Evolutionary conservation across 1,284 basidiomycete species (phyloP).

Genomic region (Apiotrichum porosum): DNA sequence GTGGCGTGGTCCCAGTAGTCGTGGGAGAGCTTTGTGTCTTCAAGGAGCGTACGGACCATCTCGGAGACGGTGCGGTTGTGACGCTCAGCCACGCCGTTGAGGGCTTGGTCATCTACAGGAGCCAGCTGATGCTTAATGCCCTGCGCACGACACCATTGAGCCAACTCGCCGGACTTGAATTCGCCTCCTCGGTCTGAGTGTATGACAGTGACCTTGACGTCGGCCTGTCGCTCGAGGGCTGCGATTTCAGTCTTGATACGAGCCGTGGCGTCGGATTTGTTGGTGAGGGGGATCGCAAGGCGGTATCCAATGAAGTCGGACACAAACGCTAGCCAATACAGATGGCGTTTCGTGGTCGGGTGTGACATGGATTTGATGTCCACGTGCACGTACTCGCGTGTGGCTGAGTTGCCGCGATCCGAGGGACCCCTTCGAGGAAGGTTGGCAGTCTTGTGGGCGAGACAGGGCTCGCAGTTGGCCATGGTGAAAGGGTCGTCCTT

Average conservation of each 20-base stretch:
- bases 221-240: neutral
- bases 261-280: neutral
- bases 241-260: neutral
- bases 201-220: neutral
- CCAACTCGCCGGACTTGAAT: neutral
- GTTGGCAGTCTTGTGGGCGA: neutral
- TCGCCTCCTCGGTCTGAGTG: slow-evolving; percentile 2
- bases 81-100: slow-evolving; percentile 39
- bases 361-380: neutral
- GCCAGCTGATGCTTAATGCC: slow-evolving; percentile 5
- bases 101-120: slow-evolving; percentile 24
- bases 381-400: neutral
- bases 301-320: neutral
- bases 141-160: no score
- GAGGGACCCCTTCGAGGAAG: neutral
- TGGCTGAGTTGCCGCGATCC: neutral
- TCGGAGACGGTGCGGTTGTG: slow-evolving; percentile 29
- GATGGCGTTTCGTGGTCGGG: neutral
- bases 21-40: neutral
- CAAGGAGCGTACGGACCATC: slow-evolving; percentile 7
- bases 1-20: slow-evolving; percentile 12
- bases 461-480: neutral
- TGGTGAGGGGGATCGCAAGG: neutral
- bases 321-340: neutral
- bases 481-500: neutral